These are phyloP conservation scores for Celoporthe dispersa DNA, from an alignment of 2,329 filamentous ascomycete genomes.

Conservation along the genomic window DNA sequence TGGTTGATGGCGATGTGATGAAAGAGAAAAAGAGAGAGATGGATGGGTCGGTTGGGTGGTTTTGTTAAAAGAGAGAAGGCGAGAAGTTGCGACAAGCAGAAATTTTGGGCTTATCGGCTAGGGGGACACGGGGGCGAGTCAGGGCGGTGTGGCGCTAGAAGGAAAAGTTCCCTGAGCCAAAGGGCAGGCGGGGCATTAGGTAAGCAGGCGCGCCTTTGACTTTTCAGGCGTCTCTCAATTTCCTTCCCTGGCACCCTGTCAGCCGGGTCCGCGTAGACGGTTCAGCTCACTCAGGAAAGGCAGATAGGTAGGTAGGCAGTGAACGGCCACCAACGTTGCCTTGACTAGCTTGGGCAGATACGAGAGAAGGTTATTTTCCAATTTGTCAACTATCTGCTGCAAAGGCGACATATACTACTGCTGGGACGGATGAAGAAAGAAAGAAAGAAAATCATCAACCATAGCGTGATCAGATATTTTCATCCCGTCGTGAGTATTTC, in stretches of 20 bases:
- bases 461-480: slow-evolving; percentile 18
- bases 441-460: background rate
- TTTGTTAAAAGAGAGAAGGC: slow-evolving; percentile 9
- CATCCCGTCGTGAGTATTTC: slow-evolving; percentile 25
- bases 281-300: background rate
- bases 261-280: background rate
- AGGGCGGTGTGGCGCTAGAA: slow-evolving; percentile 17
- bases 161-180: background rate
- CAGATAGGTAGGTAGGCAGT: background rate
- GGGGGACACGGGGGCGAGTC: slow-evolving; percentile 10
- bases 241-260: background rate
- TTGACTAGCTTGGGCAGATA: background rate
- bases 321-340: background rate
- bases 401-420: slow-evolving; percentile 20
- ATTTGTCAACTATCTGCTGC: background rate
- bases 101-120: slow-evolving; percentile 27
- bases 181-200: slow-evolving; percentile 12
- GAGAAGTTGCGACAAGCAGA: slow-evolving; percentile 24
- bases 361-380: background rate
- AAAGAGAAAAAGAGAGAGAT: slow-evolving; percentile 29
- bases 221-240: background rate
- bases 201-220: slow-evolving; percentile 15
- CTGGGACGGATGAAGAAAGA: slow-evolving; percentile 10
- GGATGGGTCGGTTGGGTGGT: background rate
- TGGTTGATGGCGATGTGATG: slow-evolving; percentile 26